Evolutionary conservation across 805 yeast species (phyloP).

Genomic region (Blastobotrys attinorum): DNA sequence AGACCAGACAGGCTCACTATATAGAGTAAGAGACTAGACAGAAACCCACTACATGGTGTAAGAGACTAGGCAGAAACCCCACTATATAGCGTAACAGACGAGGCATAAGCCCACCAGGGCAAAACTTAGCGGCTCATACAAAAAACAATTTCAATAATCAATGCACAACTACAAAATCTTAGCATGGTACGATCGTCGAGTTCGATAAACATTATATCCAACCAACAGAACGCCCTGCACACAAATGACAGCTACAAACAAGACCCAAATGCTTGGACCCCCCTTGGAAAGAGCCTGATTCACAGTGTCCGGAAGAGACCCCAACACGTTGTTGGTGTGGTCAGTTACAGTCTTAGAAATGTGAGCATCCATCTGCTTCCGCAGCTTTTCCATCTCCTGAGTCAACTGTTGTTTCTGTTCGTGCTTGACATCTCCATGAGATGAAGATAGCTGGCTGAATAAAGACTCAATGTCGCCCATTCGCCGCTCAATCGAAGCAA

Average conservation of each 20-base stretch:
- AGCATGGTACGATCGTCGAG: slow-evolving; percentile 18
- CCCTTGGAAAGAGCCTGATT: slow-evolving; percentile 19
- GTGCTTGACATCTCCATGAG: slow-evolving; percentile 3
- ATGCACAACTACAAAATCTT: slow-evolving; percentile 13
- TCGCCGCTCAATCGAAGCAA: slow-evolving; percentile 11
- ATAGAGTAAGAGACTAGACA: too few relatives aligned
- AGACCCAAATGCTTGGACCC: slow-evolving; percentile 23
- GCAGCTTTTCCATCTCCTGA: slow-evolving; percentile 12
- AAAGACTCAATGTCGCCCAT: slow-evolving; percentile 11
- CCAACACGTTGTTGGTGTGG: slow-evolving; percentile 22
- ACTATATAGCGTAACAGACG: too few relatives aligned
- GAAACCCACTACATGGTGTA: too few relatives aligned
- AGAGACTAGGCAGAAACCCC: too few relatives aligned
- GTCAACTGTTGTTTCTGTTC: slow-evolving; percentile 11
- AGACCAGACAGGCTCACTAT: too few relatives aligned
- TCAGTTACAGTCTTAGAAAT: slow-evolving; percentile 19
- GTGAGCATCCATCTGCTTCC: slow-evolving; percentile 13
- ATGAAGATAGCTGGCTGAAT: slow-evolving; percentile 6
- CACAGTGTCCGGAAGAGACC: slow-evolving; percentile 21
- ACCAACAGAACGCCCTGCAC: slow-evolving; percentile 22
- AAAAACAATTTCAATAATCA: background rate
- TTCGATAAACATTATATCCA: slow-evolving; percentile 26
- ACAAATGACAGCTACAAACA: slow-evolving; percentile 17
- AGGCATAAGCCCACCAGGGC: too few relatives aligned
- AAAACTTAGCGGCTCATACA: too few relatives aligned